Conservation (phyloP, 108 stramenopile species). For the Fistulifera solaris region DNA sequence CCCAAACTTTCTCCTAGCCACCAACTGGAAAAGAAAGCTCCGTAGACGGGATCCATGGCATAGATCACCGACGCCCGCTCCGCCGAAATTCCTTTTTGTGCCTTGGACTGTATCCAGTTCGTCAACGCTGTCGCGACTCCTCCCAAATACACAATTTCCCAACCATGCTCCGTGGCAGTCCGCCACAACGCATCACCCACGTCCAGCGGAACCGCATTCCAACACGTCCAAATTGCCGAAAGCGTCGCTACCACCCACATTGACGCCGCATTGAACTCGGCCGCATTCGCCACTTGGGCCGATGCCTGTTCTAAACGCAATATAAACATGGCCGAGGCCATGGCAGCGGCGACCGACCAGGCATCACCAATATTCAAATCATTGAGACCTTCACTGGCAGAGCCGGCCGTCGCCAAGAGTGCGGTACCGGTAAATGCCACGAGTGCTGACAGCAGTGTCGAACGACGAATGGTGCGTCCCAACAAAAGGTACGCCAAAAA, state of each 20-base stretch:
- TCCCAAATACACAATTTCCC: constrained; percentile 66
- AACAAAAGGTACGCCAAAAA: constrained; percentile 60
- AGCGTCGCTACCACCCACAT: constrained; percentile 48
- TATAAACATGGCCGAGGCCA: constrained; percentile 82
- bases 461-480: constrained; percentile 33
- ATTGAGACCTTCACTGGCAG: constrained; percentile 1
- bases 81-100: constrained; percentile 58
- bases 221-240: constrained; percentile 40
- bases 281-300: constrained; percentile 27
- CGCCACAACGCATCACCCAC: background rate
- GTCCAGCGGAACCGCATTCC: background rate
- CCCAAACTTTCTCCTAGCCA: constrained; percentile 65
- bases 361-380: constrained; percentile 54
- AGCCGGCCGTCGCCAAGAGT: constrained; percentile 35
- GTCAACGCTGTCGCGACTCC: constrained; percentile 63
- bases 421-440: constrained; percentile 73
- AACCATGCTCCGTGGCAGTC: constrained; percentile 29
- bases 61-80: constrained; percentile 81
- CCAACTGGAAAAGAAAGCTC: constrained; percentile 64
- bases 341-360: constrained; percentile 77
- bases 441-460: constrained; percentile 66
- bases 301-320: constrained; percentile 67
- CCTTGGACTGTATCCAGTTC: constrained; percentile 72
- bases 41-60: constrained; percentile 86
- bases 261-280: constrained; percentile 63